Evolutionary conservation across 352 stramenopile genomes (phyloP).

Genomic region (Phytophthora foliorum): DNA sequence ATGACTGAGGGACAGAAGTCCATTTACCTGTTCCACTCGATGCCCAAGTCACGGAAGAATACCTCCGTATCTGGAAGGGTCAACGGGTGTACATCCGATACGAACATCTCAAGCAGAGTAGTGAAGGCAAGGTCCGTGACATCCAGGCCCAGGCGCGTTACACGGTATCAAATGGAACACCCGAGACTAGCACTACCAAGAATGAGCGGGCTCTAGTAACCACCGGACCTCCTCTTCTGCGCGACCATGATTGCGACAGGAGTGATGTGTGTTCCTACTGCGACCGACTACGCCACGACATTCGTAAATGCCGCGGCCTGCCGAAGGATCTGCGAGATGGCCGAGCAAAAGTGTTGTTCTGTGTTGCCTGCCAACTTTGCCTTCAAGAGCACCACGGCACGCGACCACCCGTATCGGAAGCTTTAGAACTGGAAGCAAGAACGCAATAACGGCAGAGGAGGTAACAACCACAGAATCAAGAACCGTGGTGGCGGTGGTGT

Average conservation of each 20-base stretch:
- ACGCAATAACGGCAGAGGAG: background rate
- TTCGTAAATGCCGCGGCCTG: background rate
- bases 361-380: constrained; percentile 7
- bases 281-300: background rate
- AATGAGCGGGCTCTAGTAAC: background rate
- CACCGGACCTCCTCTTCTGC: background rate
- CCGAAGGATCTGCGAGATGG: constrained; percentile 11
- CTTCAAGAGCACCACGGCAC: background rate
- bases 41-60: background rate
- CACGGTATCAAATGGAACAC: background rate
- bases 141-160: background rate
- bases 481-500: no score
- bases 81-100: background rate
- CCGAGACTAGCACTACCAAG: background rate
- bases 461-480: background rate
- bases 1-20: background rate
- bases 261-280: background rate
- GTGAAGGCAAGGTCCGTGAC: background rate
- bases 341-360: constrained; percentile 2
- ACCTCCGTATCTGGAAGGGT: background rate
- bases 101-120: background rate
- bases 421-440: constrained; percentile 5
- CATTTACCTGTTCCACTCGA: background rate
- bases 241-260: background rate
- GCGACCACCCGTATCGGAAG: constrained; percentile 4